These are phyloP conservation scores for Trichophyton schoenleinii DNA, from an alignment of 2,329 filamentous ascomycete genomes.

Conservation along the genomic window DNA sequence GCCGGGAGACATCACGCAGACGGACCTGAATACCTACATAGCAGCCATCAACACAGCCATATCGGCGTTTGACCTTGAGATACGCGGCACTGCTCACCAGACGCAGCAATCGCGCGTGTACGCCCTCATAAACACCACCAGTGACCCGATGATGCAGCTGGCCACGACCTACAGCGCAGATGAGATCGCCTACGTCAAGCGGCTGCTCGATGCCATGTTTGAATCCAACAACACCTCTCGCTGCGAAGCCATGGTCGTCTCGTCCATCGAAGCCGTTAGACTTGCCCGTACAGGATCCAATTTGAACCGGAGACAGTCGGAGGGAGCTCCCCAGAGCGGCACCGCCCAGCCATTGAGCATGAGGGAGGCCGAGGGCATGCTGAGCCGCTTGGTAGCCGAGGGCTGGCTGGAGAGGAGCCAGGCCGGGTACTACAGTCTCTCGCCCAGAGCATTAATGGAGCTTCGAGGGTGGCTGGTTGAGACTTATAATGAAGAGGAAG, in stretches of 20 bases:
- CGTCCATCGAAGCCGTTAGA: constrained; percentile 64
- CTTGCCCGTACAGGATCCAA: constrained; percentile 32
- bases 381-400: constrained; percentile 59
- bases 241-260: constrained; percentile 75
- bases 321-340: constrained; percentile 35
- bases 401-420: constrained; percentile 72
- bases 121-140: constrained; percentile 76
- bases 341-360: constrained; percentile 51
- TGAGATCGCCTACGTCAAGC: constrained; percentile 80
- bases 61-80: constrained; percentile 74
- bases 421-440: constrained; percentile 61
- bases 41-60: constrained; percentile 58
- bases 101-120: constrained; percentile 51
- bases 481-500: constrained; percentile 68
- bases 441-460: constrained; percentile 70
- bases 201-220: constrained; percentile 83
- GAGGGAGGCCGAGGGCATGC: constrained; percentile 60
- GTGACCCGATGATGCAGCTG: constrained; percentile 73
- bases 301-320: constrained; percentile 26
- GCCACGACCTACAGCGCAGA: constrained; percentile 69
- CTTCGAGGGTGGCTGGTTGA: constrained; percentile 71
- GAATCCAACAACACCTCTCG: constrained; percentile 68
- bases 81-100: constrained; percentile 64
- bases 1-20: constrained; percentile 52
- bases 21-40: constrained; percentile 58